A percentile compares a stretch with the other conserved stretches of the same genome.
phyloP scores from a whole-genome alignment of 306 rosid genomes.

The Oemleria cerasiformis region DNA sequence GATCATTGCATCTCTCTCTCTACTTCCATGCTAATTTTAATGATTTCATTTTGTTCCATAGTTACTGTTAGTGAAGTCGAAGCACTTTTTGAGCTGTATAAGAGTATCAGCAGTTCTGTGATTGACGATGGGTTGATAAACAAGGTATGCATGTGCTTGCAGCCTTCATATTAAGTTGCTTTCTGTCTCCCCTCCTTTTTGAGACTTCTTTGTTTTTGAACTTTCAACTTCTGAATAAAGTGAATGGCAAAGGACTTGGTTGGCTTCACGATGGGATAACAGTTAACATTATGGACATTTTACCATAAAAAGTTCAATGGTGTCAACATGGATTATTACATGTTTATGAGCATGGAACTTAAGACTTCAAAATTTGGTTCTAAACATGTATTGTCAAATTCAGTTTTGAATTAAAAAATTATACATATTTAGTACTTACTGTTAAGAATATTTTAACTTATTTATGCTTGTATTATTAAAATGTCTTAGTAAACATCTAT shows the following conservation, averaged over 20 bases:
- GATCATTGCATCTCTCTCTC: background rate
- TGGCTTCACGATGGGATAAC: background rate
- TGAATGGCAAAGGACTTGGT: background rate
- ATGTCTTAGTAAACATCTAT: background rate
- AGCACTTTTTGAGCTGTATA: constrained; percentile 86
- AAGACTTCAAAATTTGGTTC: constrained; percentile 7
- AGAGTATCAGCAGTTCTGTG: constrained; percentile 75
- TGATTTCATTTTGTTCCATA: constrained; percentile 30
- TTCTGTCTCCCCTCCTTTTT: background rate
- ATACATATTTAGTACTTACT: too few relatives aligned
- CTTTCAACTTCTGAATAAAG: background rate
- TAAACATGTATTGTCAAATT: background rate
- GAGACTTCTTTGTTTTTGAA: background rate
- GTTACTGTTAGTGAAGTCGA: constrained; percentile 87
- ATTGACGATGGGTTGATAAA: constrained; percentile 83
- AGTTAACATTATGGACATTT: background rate
- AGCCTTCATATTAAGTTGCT: background rate
- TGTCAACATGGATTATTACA: background rate
- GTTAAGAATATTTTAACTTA: background rate
- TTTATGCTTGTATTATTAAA: background rate
- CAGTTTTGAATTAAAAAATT: background rate
- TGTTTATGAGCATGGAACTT: background rate
- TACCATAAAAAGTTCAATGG: background rate
- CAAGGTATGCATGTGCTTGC: constrained; percentile 49
- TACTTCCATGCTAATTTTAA: constrained; percentile 5